A percentile compares a stretch with the other conserved stretches of the same genome.
Evolutionary conservation across 2,329 filamentous ascomycete genomes (phyloP).

Genomic region (Stromatinia cepivora): DNA sequence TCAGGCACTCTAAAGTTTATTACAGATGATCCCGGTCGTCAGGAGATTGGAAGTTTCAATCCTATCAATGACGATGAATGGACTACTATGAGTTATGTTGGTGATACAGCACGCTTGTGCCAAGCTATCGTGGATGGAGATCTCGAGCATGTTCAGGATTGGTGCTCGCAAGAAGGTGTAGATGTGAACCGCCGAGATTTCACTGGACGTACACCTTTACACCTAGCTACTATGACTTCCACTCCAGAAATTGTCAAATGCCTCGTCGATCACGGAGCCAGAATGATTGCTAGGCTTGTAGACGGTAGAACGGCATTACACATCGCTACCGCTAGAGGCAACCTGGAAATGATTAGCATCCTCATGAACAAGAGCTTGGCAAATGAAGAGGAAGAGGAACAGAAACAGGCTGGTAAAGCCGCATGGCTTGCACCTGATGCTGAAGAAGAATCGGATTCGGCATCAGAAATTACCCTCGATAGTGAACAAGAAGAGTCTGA

Average conservation of each 20-base stretch:
- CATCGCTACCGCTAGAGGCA: slow-evolving; percentile 70
- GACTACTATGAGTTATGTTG: slow-evolving; percentile 89
- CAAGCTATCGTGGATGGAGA: slow-evolving; percentile 79
- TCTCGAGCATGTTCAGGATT: slow-evolving; percentile 67
- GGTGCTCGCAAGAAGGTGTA: slow-evolving; percentile 65
- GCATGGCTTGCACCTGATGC: slow-evolving; percentile 33
- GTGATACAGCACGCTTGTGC: slow-evolving; percentile 74
- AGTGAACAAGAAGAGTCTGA: slow-evolving; percentile 40
- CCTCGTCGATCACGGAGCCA: slow-evolving; percentile 70
- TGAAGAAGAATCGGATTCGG: slow-evolving; percentile 44
- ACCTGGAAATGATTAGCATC: slow-evolving; percentile 66
- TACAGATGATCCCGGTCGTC: slow-evolving; percentile 78
- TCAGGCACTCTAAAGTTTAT: slow-evolving; percentile 73
- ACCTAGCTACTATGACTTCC: slow-evolving; percentile 70
- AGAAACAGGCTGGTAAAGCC: slow-evolving; percentile 49
- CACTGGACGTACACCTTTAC: slow-evolving; percentile 75
- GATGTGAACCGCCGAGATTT: slow-evolving; percentile 75
- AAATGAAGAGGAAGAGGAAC: slow-evolving; percentile 69
- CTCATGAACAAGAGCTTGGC: slow-evolving; percentile 71
- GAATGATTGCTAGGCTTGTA: slow-evolving; percentile 71
- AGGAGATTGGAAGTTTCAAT: slow-evolving; percentile 72
- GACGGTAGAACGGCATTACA: slow-evolving; percentile 84
- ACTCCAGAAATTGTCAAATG: slow-evolving; percentile 68
- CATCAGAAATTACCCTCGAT: slow-evolving; percentile 36
- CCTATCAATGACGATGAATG: slow-evolving; percentile 80